Evolutionary conservation across 176 grass and related monocot species (phyloP), one percentile per base, ranked within the genome.

Genomic region (Saccharum spontaneum): DNA sequence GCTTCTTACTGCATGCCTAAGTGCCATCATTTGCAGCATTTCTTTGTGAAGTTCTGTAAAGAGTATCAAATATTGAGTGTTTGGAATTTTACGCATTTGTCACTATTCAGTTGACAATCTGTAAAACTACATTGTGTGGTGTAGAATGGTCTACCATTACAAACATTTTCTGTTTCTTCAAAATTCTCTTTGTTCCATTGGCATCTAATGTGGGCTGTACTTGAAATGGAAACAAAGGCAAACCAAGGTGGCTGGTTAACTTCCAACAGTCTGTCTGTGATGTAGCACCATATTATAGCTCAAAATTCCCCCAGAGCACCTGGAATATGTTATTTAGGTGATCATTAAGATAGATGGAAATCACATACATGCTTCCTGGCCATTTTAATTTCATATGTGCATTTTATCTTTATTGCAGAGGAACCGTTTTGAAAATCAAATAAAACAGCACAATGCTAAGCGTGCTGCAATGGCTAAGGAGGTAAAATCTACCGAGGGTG

Each of bases 401-500:
- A 69, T 31, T 39, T 82, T 7, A 24, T 62, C 73, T 82, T 70
- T 66, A 60, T 85, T 16, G 24, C 88, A 96, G 97, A 99, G 97
- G 84, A 82, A 10, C 83, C 91, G 97, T 70, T 99, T 99, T 89
- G 93, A 94, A 83, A 91, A 92, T 81, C 93, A 99, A 86, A 94
- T 99, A 89, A 92, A 96, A 24, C 93, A 96, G 71, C 97, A 99
- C 72, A 92, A 96, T 88, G 84, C 89, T 74, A 99, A 99, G 76
- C 91, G 91, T 33, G 86, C 89, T 76, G 70, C 81, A 40, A 87
- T 95, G 67, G 75, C 41, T 88, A 89, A 78, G 48, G 79, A 85
- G 79, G 85, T 76, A 67, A 94, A 92, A 94, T 87, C 84, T 83
- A 71, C 64, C 70, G 81, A 90, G 28, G 84, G 54, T 54, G 82